Evolutionary conservation across 139 green algal genomes (phyloP), one percentile per base, ranked within the genome.

Genomic region (Pleodorina starrii): DNA sequence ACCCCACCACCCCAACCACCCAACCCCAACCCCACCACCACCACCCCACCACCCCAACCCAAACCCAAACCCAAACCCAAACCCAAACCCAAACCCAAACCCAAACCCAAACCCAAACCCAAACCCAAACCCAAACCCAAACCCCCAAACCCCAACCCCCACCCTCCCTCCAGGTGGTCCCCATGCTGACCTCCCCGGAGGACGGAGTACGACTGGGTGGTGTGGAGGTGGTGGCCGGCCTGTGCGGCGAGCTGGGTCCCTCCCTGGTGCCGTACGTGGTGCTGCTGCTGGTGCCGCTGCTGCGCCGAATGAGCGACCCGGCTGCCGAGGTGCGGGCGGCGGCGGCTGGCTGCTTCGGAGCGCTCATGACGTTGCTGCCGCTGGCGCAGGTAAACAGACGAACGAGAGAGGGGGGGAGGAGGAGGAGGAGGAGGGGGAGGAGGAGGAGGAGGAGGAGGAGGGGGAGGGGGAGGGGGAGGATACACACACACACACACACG

Each of bases 261-360:
- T 76, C 68, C 42, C 88, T 98, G 77, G 94, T 95, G 76, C 93
- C 93, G 12, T 98, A 97, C 90, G 85, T 88, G 27, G 89, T 95
- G 51, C 94, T 99, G 76, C 90, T 99, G 74, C 92, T 98, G 36
- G 96, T 99, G 32, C 97, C 97, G 32, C 93, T 99, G 63, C 94
- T 99, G 91, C 93, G 92, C 17, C 93, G 96, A 79, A 99, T 99
- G 97, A 95, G 89, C 68, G 97, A 99, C 92, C 86, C 96, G 0
- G 11, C 86, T 11, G 46, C 88, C 0, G 74, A 74, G 38, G 94
- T 98, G 17, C 90, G 97, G 16, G 40, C 76, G 5, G 69, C 87
- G 19, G 96, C 96, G 0, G 93, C 96, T 10, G 69, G 84, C 50
- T 95, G 93, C 90, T 99, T 99, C 91, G 97, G 96, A 0, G 27